phyloP scores from a whole-genome alignment of 129 eudicot species.

The Helianthus annuus region HanXRQr2.0-SUNRISE NC_035434.2:172092177-172092676 shows the following conservation, averaged over 20 bases:
- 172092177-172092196: too few relatives aligned
- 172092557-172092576: constrained; percentile 72
- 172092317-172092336: constrained; percentile 10
- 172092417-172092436: not conserved
- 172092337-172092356: not conserved
- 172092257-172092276: too few relatives aligned
- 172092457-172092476: constrained; percentile 4
- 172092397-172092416: not conserved
- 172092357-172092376: not conserved
- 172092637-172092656: constrained; percentile 3
- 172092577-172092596: constrained; percentile 94
- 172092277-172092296: constrained; percentile 7
- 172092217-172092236: too few relatives aligned
- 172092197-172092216: too few relatives aligned
- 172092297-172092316: not conserved
- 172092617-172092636: constrained; percentile 12
- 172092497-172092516: constrained; percentile 63
- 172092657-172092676: not conserved
- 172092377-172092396: not conserved
- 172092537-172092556: constrained; percentile 70
- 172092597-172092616: constrained; percentile 58
- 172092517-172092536: constrained; percentile 50
- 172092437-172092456: not conserved
- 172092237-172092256: too few relatives aligned
- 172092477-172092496: not conserved